Conservation (phyloP, 139 green algal species). For the Auxenochlorella pyrenoidosa region DNA sequence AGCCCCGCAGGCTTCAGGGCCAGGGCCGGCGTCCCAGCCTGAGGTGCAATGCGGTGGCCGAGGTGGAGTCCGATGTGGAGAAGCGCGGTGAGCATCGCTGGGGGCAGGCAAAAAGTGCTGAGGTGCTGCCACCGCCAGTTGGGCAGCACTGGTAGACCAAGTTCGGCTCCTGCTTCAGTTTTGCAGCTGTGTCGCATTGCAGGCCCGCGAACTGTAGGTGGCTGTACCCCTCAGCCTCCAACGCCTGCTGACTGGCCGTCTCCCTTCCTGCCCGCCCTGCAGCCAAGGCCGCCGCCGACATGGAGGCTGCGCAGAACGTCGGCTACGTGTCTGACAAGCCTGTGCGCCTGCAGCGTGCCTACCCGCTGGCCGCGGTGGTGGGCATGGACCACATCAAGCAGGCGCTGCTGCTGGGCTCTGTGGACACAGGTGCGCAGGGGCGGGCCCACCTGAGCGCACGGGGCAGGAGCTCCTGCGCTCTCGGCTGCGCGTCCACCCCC, state of each 20-base stretch:
- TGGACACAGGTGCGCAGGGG: slow-evolving; percentile 74
- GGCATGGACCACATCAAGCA: slow-evolving; percentile 97
- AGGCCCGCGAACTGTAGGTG: too few relatives aligned
- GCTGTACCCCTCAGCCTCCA: too few relatives aligned
- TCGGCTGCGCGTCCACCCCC: too few relatives aligned
- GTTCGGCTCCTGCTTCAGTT: neutral
- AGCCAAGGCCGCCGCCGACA: slow-evolving; percentile 33
- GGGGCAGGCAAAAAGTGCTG: neutral
- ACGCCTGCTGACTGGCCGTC: neutral
- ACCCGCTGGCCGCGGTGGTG: slow-evolving; percentile 88
- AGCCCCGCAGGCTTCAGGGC: neutral
- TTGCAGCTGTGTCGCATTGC: too few relatives aligned
- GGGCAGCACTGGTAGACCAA: neutral
- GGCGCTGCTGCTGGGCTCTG: slow-evolving; percentile 96
- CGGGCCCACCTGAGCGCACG: too few relatives aligned
- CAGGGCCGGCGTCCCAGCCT: slow-evolving; percentile 9
- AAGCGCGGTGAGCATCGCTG: slow-evolving; percentile 13
- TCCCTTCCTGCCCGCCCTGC: neutral
- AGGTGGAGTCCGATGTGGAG: slow-evolving; percentile 30
- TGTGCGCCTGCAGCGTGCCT: slow-evolving; percentile 62
- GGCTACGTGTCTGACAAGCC: slow-evolving; percentile 35
- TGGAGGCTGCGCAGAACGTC: slow-evolving; percentile 33
- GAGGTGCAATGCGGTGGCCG: slow-evolving; percentile 28
- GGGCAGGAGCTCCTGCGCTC: too few relatives aligned
- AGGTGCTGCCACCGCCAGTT: neutral